Percentiles rank a stretch among this genome's conserved stretches.
These are phyloP conservation scores for Trametes cubensis DNA, from an alignment of 768 basidiomycete species.

Conservation along the genomic window DNA sequence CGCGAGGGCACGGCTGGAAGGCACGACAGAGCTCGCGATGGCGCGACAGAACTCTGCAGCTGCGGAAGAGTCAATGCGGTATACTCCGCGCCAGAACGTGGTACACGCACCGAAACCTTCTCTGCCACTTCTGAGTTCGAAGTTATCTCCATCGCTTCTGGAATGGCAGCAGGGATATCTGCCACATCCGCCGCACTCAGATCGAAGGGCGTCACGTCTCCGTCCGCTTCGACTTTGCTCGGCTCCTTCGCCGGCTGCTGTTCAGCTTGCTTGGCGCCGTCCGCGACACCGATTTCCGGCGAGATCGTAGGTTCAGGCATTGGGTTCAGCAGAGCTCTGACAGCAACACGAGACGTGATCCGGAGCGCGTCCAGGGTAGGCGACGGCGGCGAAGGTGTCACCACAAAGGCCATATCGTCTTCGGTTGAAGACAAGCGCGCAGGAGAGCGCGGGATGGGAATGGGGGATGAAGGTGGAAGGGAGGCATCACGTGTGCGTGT, in stretches of 20 bases:
- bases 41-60: background rate
- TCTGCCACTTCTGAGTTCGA: background rate
- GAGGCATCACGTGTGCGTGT: background rate
- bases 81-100: too few relatives aligned
- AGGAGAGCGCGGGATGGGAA: constrained; percentile 13
- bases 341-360: constrained; percentile 19
- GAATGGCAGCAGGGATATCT: background rate
- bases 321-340: constrained; percentile 25
- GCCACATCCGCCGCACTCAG: background rate
- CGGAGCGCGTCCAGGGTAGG: constrained; percentile 18
- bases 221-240: background rate
- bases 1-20: background rate
- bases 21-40: background rate
- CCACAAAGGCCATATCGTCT: background rate
- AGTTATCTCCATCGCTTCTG: background rate
- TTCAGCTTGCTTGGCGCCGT: background rate
- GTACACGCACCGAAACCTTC: background rate
- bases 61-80: background rate
- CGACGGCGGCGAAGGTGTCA: constrained; percentile 18
- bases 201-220: constrained; percentile 11
- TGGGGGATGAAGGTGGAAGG: constrained; percentile 16
- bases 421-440: background rate
- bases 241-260: background rate
- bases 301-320: constrained; percentile 4
- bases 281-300: background rate